Conservation (phyloP, 768 basidiomycete species). For the Rhizopogon roseolus region DNA sequence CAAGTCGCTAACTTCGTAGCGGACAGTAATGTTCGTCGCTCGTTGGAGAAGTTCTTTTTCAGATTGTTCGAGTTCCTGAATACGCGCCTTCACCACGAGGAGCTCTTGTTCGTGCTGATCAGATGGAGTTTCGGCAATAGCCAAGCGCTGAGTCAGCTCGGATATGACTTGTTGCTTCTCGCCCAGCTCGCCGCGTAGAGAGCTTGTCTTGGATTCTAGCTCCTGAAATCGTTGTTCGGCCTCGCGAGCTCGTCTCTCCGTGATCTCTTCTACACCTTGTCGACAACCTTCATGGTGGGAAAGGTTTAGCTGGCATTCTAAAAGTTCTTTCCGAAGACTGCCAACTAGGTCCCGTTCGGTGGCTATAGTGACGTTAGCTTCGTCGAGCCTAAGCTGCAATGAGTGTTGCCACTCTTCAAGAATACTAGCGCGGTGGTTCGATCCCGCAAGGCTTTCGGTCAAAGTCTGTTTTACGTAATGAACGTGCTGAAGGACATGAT, state of each 20-base stretch:
- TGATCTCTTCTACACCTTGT: constrained; percentile 18
- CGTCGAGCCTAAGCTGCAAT: constrained; percentile 12
- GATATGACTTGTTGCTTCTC: constrained; percentile 14
- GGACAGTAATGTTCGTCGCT: constrained; percentile 23
- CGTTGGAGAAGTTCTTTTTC: constrained; percentile 23
- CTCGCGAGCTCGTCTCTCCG: constrained; percentile 16
- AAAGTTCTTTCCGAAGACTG: neutral
- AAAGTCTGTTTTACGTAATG: constrained; percentile 1
- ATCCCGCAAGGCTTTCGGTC: constrained; percentile 11
- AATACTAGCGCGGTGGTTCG: constrained; percentile 10
- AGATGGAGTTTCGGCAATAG: constrained; percentile 16
- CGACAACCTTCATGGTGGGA: constrained; percentile 22
- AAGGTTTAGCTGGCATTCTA: constrained; percentile 10
- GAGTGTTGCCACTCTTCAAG: constrained; percentile 18
- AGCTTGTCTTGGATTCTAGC: constrained; percentile 14
- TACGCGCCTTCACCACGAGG: constrained; percentile 12
- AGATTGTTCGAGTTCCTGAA: constrained; percentile 22
- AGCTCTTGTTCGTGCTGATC: constrained; percentile 25
- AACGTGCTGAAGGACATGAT: too few relatives aligned
- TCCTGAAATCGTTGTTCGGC: constrained; percentile 13
- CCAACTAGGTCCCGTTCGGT: constrained; percentile 9
- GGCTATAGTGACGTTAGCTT: constrained; percentile 3
- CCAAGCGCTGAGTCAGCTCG: constrained; percentile 18
- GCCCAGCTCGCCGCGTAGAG: constrained; percentile 16
- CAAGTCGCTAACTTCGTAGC: constrained; percentile 44